phyloP scores from a whole-genome alignment of 2,329 filamentous ascomycete species.

The Pyricularia pennisetigena region DNA sequence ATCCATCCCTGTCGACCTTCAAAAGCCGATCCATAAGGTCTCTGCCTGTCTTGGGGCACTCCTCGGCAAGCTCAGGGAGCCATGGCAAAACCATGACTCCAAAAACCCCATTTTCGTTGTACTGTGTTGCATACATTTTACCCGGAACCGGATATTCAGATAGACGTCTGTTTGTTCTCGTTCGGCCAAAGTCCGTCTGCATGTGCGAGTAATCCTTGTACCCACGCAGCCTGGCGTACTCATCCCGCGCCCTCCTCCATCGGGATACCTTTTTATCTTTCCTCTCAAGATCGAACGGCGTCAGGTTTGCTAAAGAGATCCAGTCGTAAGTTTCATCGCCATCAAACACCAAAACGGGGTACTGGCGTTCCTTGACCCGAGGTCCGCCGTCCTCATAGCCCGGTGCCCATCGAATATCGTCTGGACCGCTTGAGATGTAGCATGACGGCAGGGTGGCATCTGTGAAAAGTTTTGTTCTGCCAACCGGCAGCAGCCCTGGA shows the following conservation, averaged over 20 bases:
- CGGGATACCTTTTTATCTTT: constrained; percentile 10
- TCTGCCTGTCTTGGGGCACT: background rate
- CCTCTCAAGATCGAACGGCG: constrained; percentile 20
- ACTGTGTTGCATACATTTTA: background rate
- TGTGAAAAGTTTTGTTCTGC: constrained; percentile 11
- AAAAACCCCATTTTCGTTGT: background rate
- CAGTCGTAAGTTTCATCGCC: background rate
- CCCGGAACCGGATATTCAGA: background rate
- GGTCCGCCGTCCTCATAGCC: constrained; percentile 17
- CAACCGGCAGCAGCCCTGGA: background rate
- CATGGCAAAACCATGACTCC: background rate
- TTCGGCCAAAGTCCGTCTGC: background rate
- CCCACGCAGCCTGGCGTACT: constrained; percentile 1
- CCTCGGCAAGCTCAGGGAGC: background rate
- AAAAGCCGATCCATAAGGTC: background rate
- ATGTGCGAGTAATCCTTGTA: background rate
- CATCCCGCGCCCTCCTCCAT: background rate
- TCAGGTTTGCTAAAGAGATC: background rate
- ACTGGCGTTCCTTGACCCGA: constrained; percentile 22
- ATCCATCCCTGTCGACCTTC: background rate
- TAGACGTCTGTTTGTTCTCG: background rate
- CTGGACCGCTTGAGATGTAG: background rate
- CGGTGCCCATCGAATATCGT: background rate
- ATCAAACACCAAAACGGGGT: background rate
- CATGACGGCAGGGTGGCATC: constrained; percentile 7